Percentiles rank a stretch among this genome's conserved stretches.
These are phyloP conservation scores for Adenanthera pavonina DNA, from an alignment of 306 rosid genomes.

Conservation along the genomic window DNA sequence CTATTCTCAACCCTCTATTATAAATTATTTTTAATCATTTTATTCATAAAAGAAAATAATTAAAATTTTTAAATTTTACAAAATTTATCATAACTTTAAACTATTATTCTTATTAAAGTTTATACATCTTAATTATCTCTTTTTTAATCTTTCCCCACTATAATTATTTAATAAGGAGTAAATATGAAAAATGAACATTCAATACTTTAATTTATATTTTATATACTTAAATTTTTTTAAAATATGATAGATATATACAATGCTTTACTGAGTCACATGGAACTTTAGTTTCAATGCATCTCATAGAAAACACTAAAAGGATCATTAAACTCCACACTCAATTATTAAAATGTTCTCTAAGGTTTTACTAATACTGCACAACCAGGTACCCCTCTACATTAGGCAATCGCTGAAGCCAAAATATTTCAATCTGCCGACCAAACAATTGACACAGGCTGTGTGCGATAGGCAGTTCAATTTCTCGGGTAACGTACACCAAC, in stretches of 20 bases:
- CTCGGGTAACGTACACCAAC: constrained; percentile 7
- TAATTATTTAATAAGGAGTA: too few relatives aligned
- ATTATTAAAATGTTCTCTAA: background rate
- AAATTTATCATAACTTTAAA: too few relatives aligned
- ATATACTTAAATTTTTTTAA: too few relatives aligned
- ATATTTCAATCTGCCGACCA: constrained; percentile 8
- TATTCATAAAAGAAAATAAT: too few relatives aligned
- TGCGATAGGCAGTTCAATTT: constrained; percentile 18
- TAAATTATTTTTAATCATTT: too few relatives aligned
- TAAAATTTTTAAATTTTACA: too few relatives aligned
- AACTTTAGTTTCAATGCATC: constrained; percentile 20
- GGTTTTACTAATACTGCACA: constrained; percentile 4
- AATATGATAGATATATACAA: background rate
- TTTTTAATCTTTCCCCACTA: too few relatives aligned
- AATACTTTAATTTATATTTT: too few relatives aligned
- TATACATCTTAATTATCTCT: too few relatives aligned
- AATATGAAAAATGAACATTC: too few relatives aligned
- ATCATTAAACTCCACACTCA: constrained; percentile 27
- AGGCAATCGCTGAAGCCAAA: constrained; percentile 35
- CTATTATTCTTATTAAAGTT: too few relatives aligned
- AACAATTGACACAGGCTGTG: constrained; percentile 10
- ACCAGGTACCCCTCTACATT: constrained; percentile 26
- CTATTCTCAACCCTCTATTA: too few relatives aligned
- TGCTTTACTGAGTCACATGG: background rate
- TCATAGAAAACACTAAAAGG: constrained; percentile 17